Base-by-base conservation (phyloP, 1,284 basidiomycete species). In the Polyporus tsugae region DNA sequence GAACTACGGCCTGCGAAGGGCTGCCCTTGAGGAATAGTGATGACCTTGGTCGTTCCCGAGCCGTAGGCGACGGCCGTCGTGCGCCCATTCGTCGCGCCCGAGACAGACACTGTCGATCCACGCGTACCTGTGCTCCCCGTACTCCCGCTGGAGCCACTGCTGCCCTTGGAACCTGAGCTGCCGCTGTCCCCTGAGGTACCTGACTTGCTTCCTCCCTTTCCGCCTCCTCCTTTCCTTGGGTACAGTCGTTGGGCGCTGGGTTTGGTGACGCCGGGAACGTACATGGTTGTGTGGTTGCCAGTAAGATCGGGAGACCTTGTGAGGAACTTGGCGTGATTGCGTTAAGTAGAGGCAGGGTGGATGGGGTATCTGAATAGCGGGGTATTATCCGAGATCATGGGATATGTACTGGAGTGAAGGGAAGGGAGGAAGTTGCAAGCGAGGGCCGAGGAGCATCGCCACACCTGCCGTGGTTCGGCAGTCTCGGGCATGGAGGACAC, bases 1-100 rank as follows among this genome's bases (percentile, higher is more conserved):
- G 76, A 78, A 0, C 72, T 67, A 3, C 85, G 78, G 0, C 85
- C 85, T 7, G 82, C 76, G 70, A 86, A 86, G 1, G 74, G 68
- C 64, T 81, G 78, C 4, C 84, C 84, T n/a, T 75, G 29, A 0
- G 83, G 78, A 35, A 86, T 85, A 0, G 79, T 78, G 2, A 75
- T 62, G 1, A 72, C 33, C 2, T 39, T 72, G 1, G 82, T 81
- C 0, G 80, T 82, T 1, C 85, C 85, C 17, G 59, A 63, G 2
- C 83, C 82, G 65, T 84, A 85, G 0, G 82, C 73, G 19, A 71
- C 72, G 2, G 80, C 79, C 25, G 73, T 75, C 7, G 68, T 63
- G 38, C 71, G 74, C 5, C 77, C 73, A 1, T 68, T 77, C 9
- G 79, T 77, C 10, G 77, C 71, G n/a, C 76, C 75, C 13, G 75